Evolutionary conservation across 768 basidiomycete species (phyloP).

Genomic region (Sarcomyxa edulis): DNA sequence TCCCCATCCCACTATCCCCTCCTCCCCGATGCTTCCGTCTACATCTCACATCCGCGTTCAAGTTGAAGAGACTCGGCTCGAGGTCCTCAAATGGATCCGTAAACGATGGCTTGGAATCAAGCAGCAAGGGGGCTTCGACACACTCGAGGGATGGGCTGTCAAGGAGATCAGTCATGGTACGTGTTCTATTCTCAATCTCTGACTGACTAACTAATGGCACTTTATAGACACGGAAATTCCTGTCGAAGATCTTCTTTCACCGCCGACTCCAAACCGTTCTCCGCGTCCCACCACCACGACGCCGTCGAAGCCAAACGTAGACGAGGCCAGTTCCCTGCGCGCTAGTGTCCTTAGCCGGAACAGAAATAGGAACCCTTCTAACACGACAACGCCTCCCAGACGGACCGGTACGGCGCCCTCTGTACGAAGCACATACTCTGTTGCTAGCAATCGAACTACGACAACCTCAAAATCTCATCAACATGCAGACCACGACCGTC

Average conservation of each 20-base stretch:
- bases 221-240: constrained; percentile 73
- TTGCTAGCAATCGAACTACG: neutral
- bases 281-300: constrained; percentile 18
- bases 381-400: no score
- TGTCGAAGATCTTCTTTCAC: constrained; percentile 61
- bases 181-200: constrained; percentile 20
- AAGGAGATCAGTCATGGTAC: constrained; percentile 82
- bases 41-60: constrained; percentile 68
- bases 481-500: no score
- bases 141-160: constrained; percentile 81
- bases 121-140: constrained; percentile 74
- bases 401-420: constrained; percentile 42
- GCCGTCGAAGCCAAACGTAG: constrained; percentile 21
- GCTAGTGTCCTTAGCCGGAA: constrained; percentile 35
- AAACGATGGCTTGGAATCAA: constrained; percentile 74
- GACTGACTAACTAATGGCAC: neutral
- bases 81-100: constrained; percentile 68
- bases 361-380: constrained; percentile 15
- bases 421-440: constrained; percentile 32
- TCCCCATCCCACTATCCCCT: constrained; percentile 53
- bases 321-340: constrained; percentile 36
- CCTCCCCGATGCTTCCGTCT: constrained; percentile 56
- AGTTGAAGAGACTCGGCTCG: constrained; percentile 68
- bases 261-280: constrained; percentile 16
- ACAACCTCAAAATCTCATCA: neutral